phyloP scores from a whole-genome alignment of 179 eudicot species.

The Silene noctiflora region DNA sequence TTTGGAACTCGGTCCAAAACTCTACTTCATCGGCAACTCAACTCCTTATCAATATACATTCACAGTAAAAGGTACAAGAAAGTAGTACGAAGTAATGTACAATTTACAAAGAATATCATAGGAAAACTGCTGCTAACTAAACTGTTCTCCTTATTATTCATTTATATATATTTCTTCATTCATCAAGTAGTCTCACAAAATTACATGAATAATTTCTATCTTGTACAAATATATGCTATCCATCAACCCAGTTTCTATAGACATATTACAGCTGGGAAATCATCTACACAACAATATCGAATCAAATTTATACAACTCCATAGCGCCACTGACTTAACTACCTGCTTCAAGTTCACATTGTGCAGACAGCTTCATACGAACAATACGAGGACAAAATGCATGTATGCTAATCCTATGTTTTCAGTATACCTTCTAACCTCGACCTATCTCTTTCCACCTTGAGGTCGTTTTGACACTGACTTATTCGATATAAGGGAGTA shows the following conservation, averaged over 20 bases:
- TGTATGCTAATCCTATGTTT: constrained; percentile 29
- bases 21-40: background rate
- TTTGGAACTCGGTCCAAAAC: background rate
- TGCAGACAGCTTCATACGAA: constrained; percentile 27
- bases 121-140: constrained; percentile 4
- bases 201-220: constrained; percentile 33
- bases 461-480: constrained; percentile 13
- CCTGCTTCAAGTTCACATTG: constrained; percentile 22
- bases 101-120: constrained; percentile 17
- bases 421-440: constrained; percentile 27
- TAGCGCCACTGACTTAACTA: constrained; percentile 7
- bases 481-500: constrained; percentile 26
- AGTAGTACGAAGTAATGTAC: constrained; percentile 6
- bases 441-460: constrained; percentile 14
- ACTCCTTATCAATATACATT: background rate
- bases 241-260: constrained; percentile 37
- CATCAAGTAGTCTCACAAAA: constrained; percentile 33
- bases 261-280: constrained; percentile 42
- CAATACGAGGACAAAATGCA: constrained; percentile 27
- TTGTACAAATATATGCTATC: constrained; percentile 38
- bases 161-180: background rate
- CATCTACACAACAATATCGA: constrained; percentile 33
- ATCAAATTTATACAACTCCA: constrained; percentile 36
- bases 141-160: background rate
- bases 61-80: background rate